Base-by-base conservation (phyloP, 2,329 filamentous ascomycete genomes). In the Colletotrichum liaoningense region DNA sequence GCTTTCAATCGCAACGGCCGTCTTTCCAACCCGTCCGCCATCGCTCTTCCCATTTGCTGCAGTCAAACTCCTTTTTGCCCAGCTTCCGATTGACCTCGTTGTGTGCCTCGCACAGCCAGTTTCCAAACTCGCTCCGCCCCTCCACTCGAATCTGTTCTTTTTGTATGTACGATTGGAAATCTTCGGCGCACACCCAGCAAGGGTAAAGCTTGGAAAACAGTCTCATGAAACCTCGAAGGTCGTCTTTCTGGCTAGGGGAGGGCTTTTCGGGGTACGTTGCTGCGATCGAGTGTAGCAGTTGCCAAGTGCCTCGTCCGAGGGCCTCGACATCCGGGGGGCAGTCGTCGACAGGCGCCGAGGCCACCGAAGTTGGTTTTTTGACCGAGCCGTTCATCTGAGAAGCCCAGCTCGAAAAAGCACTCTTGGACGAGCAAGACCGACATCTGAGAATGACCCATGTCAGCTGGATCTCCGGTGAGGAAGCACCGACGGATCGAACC, bases 131-230 rank as follows among this genome's bases (percentile, higher is more conserved):
- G 70, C 91, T 89, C 49, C 91, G 84, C 76, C 88, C 89, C 52
- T 83, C 85, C 9, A 89, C 85, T 74, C 82, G 82, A 52, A 96
- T 92, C 79, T 90, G 89, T 76, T 95, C 93, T 75, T 89, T 88
- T 75, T 86, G 87, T 86, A 98, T 92, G 88, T 96, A 98, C 0
- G 81, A 82, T 81, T 93, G 93, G 82, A 99, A 98, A 80, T 98
- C 96, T 74, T 96, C 93, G 42, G 95, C 97, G 83, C 97, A 99
- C 3, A 93, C 90, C 95, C 95, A 98, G 86, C 97, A 99, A 4
- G 97, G 97, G 80, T 99, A 99, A 24, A 98, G 84, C 77, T 93
- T 93, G 30, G 94, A 92, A 81, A 99, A 97, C 2, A 95, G 87
- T 28, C 86, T 85, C 78, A 99, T 88, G 84, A 99, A 98, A 64